Evolutionary conservation across 106 monocot species (phyloP), one percentile per base, ranked within the genome.

Genomic region (Acorus calamus): DNA sequence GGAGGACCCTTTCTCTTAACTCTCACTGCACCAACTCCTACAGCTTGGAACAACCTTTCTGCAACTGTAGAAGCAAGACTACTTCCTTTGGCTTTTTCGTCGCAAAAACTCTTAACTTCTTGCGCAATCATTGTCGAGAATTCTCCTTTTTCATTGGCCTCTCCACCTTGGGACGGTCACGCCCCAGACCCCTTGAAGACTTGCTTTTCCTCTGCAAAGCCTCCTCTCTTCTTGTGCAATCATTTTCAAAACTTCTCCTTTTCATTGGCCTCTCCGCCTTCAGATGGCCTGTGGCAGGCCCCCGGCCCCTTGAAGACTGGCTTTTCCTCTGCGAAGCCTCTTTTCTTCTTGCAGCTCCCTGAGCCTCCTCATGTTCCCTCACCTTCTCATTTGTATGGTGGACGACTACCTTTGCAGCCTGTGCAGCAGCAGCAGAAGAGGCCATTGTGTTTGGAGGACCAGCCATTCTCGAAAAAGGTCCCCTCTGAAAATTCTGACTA

Each of bases 1-100:
- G 1, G 28, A 28, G 28, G 28, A 28, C 28, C 28, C 28, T 28
- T 28, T 28, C 89, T 86, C 57, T 89, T 94, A 44, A 94, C 72
- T 58, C 93, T 83, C 13, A 93, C 93, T 42, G 89, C 93, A 59
- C 93, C 93, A 0, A 52, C 79, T 0, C 89, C 86, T 11, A 86
- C 93, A 6, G 93, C 93, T 65, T 89, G 93, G 58, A 86, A 74
- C 13, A 94, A 65, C 46, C 63, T 83, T 12, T 61, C 66, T 94
- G 93, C 66, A 94, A 63, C 57, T 89, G 86, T 57, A 88, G 92
- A 72, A 93, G 88, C 68, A 81, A 67, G 54, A 89, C 89, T 46
- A 89, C 77, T 49, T 86, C 89, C 58, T 79, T 81, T 0, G 89
- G 86, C 55, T 89, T 89, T 69, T 86, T 89, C 49, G 86, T 89